These are phyloP conservation scores for Trypanosoma congolense DNA, from an alignment of 208 protist genomes.

Conservation along the genomic window DNA sequence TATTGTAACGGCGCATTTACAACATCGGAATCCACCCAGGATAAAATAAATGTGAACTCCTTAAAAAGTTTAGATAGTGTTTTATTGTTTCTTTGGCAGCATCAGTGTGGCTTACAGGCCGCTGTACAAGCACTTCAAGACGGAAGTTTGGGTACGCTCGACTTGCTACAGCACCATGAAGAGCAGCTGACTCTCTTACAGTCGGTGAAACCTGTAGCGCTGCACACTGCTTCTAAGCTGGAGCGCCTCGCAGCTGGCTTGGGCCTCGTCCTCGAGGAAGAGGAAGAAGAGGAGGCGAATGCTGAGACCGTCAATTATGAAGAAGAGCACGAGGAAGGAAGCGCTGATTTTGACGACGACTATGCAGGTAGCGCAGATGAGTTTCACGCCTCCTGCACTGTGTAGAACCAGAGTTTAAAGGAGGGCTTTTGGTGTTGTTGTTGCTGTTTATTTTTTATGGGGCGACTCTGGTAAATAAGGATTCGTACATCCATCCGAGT, in stretches of 20 bases:
- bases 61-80: slow-evolving; percentile 46
- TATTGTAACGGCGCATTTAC: neutral
- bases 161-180: slow-evolving; percentile 72
- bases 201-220: slow-evolving; percentile 32
- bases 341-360: neutral
- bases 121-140: slow-evolving; percentile 42
- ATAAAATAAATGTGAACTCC: neutral
- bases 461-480: no score
- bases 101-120: slow-evolving; percentile 31
- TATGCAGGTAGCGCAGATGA: no score
- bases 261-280: slow-evolving; percentile 21
- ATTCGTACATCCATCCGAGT: no score
- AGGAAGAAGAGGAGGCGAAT: slow-evolving; percentile 1
- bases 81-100: slow-evolving; percentile 51
- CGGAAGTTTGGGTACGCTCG: slow-evolving; percentile 52
- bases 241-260: slow-evolving; percentile 25
- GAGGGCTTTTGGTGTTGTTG: no score
- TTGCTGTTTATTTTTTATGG: no score
- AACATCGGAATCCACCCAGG: neutral
- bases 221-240: slow-evolving; percentile 25
- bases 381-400: no score
- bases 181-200: slow-evolving; percentile 35
- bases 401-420: no score
- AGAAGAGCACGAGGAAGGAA: neutral
- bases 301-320: neutral